Evolutionary conservation across 441 rosid genomes (phyloP).

Genomic region (Mallotus japonicus): DNA sequence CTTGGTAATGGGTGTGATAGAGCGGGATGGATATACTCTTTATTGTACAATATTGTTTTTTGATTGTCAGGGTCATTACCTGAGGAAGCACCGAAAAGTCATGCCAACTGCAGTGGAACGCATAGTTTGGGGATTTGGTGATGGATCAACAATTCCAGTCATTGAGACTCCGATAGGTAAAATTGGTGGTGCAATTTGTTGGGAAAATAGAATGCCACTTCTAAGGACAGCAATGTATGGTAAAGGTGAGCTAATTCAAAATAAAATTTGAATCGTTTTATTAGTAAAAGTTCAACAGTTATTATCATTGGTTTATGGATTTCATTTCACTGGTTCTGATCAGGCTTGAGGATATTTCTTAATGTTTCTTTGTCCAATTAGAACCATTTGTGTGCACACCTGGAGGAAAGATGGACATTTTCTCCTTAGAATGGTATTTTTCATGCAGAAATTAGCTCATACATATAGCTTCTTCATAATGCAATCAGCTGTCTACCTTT

Average conservation of each 20-base stretch:
- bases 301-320: too few species aligned
- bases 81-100: slow-evolving; percentile 84
- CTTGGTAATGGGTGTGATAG: slow-evolving; percentile 84
- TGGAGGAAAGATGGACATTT: too few species aligned
- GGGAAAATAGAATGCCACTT: slow-evolving; percentile 96
- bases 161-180: slow-evolving; percentile 76
- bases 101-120: slow-evolving; percentile 92
- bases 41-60: slow-evolving; percentile 79
- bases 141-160: slow-evolving; percentile 86
- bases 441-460: too few species aligned
- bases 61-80: slow-evolving; percentile 67
- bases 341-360: too few species aligned
- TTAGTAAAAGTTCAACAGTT: too few species aligned
- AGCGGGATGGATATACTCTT: slow-evolving; percentile 48
- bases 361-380: neutral
- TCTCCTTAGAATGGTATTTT: too few species aligned
- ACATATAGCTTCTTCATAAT: too few species aligned
- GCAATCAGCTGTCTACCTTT: too few species aligned
- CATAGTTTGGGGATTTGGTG: slow-evolving; percentile 91
- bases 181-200: slow-evolving; percentile 87
- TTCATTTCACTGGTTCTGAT: too few species aligned
- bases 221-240: slow-evolving; percentile 88
- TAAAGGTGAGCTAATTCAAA: slow-evolving; percentile 51
- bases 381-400: too few species aligned
- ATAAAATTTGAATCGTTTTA: too few species aligned